Evolutionary conservation across 2,329 filamentous ascomycete genomes (phyloP).

Genomic region (Apiospora marii): DNA sequence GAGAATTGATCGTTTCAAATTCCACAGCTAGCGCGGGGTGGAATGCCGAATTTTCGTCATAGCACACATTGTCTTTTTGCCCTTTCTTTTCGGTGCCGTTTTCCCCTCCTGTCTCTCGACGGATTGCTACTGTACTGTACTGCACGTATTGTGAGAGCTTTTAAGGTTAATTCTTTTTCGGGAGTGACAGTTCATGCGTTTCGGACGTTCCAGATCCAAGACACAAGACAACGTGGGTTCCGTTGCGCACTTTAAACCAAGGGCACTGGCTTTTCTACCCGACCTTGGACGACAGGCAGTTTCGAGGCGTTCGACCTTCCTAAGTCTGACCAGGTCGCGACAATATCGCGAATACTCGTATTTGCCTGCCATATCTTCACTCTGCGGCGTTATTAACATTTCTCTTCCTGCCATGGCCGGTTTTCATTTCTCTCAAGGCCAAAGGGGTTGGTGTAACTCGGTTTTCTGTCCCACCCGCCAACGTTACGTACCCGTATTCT

Average conservation of each 20-base stretch:
- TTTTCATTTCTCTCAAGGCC: background rate
- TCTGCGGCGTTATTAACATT: background rate
- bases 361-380: background rate
- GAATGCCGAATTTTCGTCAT: background rate
- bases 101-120: background rate
- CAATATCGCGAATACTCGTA: background rate
- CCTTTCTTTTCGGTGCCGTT: background rate
- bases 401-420: background rate
- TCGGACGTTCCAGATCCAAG: slow-evolving; percentile 19
- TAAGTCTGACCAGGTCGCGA: background rate
- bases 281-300: background rate
- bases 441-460: background rate
- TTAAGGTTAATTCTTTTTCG: slow-evolving; percentile 20
- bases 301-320: background rate
- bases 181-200: slow-evolving; percentile 21
- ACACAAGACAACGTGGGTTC: background rate
- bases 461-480: background rate
- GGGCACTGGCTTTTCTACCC: background rate
- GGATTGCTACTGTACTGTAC: background rate
- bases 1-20: slow-evolving; percentile 11
- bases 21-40: background rate
- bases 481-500: slow-evolving; percentile 2
- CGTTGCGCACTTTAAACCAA: background rate
- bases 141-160: background rate
- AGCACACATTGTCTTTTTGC: background rate